Conservation (phyloP, 306 rosid genomes). For the Canavalia ensiformis region DNA sequence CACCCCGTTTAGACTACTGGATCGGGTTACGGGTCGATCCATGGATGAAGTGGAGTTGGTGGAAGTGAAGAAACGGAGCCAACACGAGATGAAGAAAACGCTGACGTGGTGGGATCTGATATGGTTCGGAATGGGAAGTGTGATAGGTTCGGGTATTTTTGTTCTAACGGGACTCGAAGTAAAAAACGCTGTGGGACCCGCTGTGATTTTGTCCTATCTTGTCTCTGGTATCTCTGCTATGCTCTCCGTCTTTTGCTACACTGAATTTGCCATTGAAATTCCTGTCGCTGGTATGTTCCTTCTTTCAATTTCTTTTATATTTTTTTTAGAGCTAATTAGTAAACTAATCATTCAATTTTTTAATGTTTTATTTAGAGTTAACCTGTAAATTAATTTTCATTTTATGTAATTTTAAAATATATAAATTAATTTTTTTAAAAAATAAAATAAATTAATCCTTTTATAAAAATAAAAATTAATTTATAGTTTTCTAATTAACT, state of each 20-base stretch:
- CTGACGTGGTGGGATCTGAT: conserved; percentile 65
- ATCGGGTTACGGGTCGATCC: conserved; percentile 43
- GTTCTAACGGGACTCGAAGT: conserved; percentile 76
- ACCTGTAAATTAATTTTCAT: too few relatives aligned
- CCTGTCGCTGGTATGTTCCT: conserved; percentile 68
- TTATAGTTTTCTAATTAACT: too few relatives aligned
- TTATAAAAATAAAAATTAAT: too few relatives aligned
- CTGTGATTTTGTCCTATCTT: conserved; percentile 67
- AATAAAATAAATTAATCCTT: too few relatives aligned
- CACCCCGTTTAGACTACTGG: conserved; percentile 39
- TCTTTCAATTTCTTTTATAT: too few relatives aligned
- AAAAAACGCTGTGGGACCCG: conserved; percentile 63
- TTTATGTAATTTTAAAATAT: too few relatives aligned
- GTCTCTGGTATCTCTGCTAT: conserved; percentile 76
- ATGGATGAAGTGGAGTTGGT: conserved; percentile 50
- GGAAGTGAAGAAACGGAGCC: conserved; percentile 47
- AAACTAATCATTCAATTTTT: too few relatives aligned
- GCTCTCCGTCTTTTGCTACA: conserved; percentile 84
- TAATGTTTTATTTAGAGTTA: too few relatives aligned
- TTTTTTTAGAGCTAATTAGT: too few relatives aligned
- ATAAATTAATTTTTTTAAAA: too few relatives aligned
- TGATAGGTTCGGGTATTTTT: conserved; percentile 80
- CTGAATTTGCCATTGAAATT: conserved; percentile 80
- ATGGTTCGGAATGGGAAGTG: conserved; percentile 85
- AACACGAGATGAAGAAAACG: conserved; percentile 62